Evolutionary conservation across 129 eudicot species (phyloP), one percentile per base, ranked within the genome.

Genomic region (Mikania micrantha): DNA sequence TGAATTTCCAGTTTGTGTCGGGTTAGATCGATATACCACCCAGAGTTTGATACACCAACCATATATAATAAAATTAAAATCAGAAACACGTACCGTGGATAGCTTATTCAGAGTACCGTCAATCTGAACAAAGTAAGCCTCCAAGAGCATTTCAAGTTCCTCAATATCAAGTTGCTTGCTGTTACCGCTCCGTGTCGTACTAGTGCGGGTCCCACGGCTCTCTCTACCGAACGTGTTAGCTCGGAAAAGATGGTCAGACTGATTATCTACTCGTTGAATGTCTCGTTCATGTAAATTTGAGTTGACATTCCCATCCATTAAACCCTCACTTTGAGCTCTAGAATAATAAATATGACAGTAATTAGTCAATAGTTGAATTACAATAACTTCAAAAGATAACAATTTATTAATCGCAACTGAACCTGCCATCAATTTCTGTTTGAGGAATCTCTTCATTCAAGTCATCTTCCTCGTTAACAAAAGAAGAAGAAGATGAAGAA

Each of bases 131-230:
- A 56, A 56, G 62, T 27, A 56, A 25, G 62, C 62, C 20, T 56
- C 62, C 38, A 56, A 25, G 11, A 56, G 61, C 61, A 54, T 54
- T 56, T 56, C 62, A 12, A 56, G 62, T 56, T 56, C 87, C 36
- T 85, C 81, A 62, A 82, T 66, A 35, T 84, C 78, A 38, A 78
- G 82, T 59, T 41, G 82, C 58, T 72, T 78, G 82, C 66, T 73
- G n/a, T 47, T 67, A 58, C 70, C 63, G 9, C 82, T 72, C 5
- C 70, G 49, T 36, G 71, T 72, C 9, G 82, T 72, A 59, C 79
- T 75, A 71, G 87, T 74, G 68, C 66, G 65, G 47, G 65, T 64
- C 58, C 77, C 65, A 69, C 74, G 73, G 69, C 82, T 69, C 29
- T 28, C 64, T 64, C 78, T 76, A 28, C 73, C 74, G 35, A 76